A percentile compares a stretch with the other conserved stretches of the same genome.
phyloP scores from a whole-genome alignment of 2,329 filamentous ascomycete genomes.

The Pseudogymnoascus sp. region DNA sequence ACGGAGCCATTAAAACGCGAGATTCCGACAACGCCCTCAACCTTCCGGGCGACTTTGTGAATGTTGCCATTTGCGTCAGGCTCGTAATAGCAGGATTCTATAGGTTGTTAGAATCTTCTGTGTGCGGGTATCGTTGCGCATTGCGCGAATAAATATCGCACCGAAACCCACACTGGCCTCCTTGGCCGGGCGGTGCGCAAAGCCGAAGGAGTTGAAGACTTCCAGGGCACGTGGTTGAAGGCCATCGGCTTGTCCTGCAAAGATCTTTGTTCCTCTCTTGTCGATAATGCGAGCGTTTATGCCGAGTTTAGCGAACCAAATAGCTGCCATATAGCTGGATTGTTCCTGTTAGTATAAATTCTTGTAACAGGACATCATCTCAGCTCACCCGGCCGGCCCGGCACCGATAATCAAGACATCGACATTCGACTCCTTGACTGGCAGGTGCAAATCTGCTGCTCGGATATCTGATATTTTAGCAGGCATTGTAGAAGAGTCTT shows the following conservation, averaged over 20 bases:
- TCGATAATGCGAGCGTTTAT: conserved; percentile 26
- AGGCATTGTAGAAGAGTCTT: too few species aligned
- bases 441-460: too few species aligned
- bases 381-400: conserved; percentile 34
- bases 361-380: too few species aligned
- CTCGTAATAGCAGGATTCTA: conserved; percentile 40
- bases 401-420: conserved; percentile 43
- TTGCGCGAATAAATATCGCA: too few species aligned
- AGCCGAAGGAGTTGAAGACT: conserved; percentile 60
- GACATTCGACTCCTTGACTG: conserved; percentile 24
- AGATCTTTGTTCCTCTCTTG: conserved; percentile 9
- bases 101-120: not conserved
- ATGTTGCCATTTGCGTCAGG: conserved; percentile 49
- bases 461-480: too few species aligned
- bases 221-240: conserved; percentile 60
- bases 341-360: not conserved
- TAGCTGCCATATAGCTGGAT: conserved; percentile 37
- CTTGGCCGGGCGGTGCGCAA: too few species aligned
- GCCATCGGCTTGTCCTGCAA: conserved; percentile 37
- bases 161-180: too few species aligned
- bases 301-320: conserved; percentile 48
- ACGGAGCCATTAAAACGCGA: conserved; percentile 57
- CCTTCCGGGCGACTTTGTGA: conserved; percentile 48
- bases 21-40: conserved; percentile 52
- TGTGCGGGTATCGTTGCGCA: too few species aligned